Conservation (phyloP, 1,284 basidiomycete genomes). For the Papiliotrema terrestris region DNA sequence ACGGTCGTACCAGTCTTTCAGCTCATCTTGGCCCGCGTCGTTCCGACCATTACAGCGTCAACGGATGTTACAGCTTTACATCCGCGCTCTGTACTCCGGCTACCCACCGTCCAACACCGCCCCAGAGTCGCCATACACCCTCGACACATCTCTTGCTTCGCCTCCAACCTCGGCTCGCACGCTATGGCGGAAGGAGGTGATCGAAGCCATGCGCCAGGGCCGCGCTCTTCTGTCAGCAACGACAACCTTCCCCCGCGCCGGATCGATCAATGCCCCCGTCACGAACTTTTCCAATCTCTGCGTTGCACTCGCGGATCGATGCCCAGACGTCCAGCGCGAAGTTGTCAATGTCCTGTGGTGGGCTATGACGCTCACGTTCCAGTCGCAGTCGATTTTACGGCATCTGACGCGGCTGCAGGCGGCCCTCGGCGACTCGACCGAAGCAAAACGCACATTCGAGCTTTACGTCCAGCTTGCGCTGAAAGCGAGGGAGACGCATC, state of each 20-base stretch:
- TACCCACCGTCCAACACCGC: constrained; percentile 44
- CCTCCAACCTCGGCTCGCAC: constrained; percentile 44
- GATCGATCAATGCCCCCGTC: constrained; percentile 72
- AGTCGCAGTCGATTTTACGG: constrained; percentile 75
- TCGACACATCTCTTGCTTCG: constrained; percentile 19
- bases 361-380: constrained; percentile 86
- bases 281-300: constrained; percentile 79
- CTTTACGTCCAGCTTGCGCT: constrained; percentile 80
- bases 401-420: constrained; percentile 73
- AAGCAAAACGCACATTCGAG: constrained; percentile 71
- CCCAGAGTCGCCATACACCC: constrained; percentile 16
- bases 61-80: constrained; percentile 63
- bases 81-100: constrained; percentile 62
- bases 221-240: constrained; percentile 62
- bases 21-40: constrained; percentile 65
- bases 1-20: constrained; percentile 62
- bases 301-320: constrained; percentile 62
- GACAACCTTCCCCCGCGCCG: constrained; percentile 78
- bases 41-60: constrained; percentile 72
- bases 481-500: constrained; percentile 65
- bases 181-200: constrained; percentile 63
- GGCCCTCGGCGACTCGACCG: constrained; percentile 59
- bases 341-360: constrained; percentile 72
- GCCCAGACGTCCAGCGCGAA: constrained; percentile 14
- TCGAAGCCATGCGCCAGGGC: constrained; percentile 65